A percentile compares a stretch with the other conserved stretches of the same genome.
phyloP scores from a whole-genome alignment of 495 filamentous ascomycete species.

The Xylaria telfairii region DNA sequence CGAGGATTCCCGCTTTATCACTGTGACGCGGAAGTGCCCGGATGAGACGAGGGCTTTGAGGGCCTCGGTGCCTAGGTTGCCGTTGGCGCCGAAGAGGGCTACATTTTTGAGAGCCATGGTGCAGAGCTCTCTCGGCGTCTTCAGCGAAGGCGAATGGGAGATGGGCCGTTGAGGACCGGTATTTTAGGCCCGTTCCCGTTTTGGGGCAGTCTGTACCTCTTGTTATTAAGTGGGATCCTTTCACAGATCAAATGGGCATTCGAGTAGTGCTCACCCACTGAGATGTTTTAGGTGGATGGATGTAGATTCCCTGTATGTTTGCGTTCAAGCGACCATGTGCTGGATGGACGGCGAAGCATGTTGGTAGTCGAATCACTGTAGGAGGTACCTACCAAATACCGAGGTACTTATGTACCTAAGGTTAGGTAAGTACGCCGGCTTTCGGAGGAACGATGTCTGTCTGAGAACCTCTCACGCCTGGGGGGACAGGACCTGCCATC shows the following conservation, averaged over 20 bases:
- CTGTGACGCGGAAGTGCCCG: background rate
- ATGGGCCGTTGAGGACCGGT: background rate
- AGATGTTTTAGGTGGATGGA: background rate
- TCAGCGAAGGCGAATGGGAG: background rate
- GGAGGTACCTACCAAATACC: too few species aligned
- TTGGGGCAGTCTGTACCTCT: background rate
- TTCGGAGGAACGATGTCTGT: background rate
- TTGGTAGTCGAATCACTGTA: background rate
- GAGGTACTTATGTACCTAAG: too few species aligned
- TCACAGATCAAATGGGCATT: background rate
- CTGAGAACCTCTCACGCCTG: background rate
- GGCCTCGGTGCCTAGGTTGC: background rate
- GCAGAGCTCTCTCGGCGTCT: background rate
- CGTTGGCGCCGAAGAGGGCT: constrained; percentile 2
- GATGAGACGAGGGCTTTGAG: background rate
- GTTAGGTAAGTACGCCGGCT: too few species aligned
- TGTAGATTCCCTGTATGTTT: background rate
- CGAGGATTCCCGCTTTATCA: background rate
- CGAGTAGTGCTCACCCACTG: background rate
- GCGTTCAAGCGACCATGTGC: background rate
- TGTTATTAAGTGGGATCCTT: background rate
- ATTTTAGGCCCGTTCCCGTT: too few species aligned
- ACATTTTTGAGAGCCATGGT: background rate
- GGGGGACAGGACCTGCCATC: background rate
- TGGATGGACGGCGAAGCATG: background rate